phyloP scores from a whole-genome alignment of 192 early-diverging fungal species.

The Podila epigama region DNA sequence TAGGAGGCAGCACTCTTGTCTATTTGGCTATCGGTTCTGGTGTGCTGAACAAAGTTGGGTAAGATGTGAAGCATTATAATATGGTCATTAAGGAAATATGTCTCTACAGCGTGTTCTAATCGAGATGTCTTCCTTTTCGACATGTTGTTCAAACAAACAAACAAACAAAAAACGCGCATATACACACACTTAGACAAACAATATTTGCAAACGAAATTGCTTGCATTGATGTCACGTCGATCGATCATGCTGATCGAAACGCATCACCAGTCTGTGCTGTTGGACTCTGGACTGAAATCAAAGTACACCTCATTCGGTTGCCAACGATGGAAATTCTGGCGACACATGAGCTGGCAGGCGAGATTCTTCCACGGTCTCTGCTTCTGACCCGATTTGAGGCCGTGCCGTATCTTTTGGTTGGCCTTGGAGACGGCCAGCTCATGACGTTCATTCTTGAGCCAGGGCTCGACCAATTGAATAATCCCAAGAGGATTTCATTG shows the following conservation, averaged over 20 bases:
- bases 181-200: constrained; percentile 42
- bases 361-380: constrained; percentile 74
- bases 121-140: background rate
- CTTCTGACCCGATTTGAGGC: constrained; percentile 69
- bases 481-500: constrained; percentile 72
- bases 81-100: background rate
- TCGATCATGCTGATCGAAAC: constrained; percentile 25
- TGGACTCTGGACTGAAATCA: constrained; percentile 77
- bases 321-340: constrained; percentile 59
- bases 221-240: constrained; percentile 72
- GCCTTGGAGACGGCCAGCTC: constrained; percentile 87
- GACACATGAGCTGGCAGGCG: constrained; percentile 56
- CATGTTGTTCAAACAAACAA: background rate
- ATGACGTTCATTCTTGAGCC: constrained; percentile 71
- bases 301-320: constrained; percentile 66
- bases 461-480: constrained; percentile 28
- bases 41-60: constrained; percentile 53
- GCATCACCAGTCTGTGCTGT: constrained; percentile 63
- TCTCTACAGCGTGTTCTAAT: background rate
- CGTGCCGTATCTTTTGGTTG: constrained; percentile 76
- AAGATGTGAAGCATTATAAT: background rate
- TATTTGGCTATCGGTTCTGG: constrained; percentile 62
- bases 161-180: too few species aligned
- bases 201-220: constrained; percentile 73
- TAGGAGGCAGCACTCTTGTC: constrained; percentile 60